Conservation (phyloP, 371 early-diverging fungal species). For the Parasitella parasitica region DNA sequence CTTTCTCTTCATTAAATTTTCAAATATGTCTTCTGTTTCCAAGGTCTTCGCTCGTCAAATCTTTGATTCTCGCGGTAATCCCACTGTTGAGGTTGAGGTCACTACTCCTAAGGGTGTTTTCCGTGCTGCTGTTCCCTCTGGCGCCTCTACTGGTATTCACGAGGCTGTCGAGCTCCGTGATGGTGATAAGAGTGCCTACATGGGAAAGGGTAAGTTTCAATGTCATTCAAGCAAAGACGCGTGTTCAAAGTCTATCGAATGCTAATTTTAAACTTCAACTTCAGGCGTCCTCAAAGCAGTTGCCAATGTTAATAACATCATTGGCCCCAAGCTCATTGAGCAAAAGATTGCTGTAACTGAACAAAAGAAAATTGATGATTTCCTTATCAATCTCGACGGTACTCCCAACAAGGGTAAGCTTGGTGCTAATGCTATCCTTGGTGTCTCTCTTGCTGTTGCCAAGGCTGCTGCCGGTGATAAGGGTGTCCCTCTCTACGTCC, state of each 20-base stretch:
- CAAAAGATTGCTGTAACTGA: conserved; percentile 77
- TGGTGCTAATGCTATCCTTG: conserved; percentile 99
- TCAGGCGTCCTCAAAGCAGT: conserved; percentile 92
- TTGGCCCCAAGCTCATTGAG: conserved; percentile 83
- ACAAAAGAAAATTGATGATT: conserved; percentile 91
- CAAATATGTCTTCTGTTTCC: conserved; percentile 46
- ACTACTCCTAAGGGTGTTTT: conserved; percentile 88
- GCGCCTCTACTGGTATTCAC: conserved; percentile 99
- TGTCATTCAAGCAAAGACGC: not conserved
- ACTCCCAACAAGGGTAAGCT: conserved; percentile 95
- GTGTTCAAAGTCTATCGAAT: not conserved
- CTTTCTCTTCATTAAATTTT: not conserved
- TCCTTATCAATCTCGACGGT: conserved; percentile 91
- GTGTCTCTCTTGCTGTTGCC: conserved; percentile 96
- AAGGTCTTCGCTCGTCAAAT: conserved; percentile 97
- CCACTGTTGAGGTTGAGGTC: conserved; percentile 99
- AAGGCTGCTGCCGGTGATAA: conserved; percentile 96
- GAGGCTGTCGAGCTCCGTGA: conserved; percentile 99
- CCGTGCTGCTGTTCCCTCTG: conserved; percentile 98
- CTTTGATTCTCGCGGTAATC: conserved; percentile 99
- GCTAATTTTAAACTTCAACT: not conserved
- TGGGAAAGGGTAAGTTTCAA: conserved; percentile 85
- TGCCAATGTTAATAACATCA: conserved; percentile 87
- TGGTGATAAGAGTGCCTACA: conserved; percentile 79
- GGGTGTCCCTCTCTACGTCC: conserved; percentile 90